Evolutionary conservation across 768 basidiomycete species (phyloP).

Genomic region (Trametes gibbosa): DNA sequence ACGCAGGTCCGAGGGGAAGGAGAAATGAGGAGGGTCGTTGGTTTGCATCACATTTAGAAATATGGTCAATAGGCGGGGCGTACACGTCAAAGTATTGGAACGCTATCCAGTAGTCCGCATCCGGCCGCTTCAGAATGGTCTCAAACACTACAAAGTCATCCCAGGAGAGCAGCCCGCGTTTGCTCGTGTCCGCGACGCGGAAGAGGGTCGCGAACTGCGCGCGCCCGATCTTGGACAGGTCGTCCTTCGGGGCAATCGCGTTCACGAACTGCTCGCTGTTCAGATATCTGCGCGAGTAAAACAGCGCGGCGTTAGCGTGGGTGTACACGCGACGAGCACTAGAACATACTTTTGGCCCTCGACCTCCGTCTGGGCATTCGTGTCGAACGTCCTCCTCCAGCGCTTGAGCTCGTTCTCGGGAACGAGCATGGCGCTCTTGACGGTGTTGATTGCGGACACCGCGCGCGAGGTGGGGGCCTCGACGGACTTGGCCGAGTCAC

Average conservation of each 20-base stretch:
- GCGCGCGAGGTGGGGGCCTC: constrained; percentile 47
- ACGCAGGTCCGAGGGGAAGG: not conserved
- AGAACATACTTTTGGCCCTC: constrained; percentile 78
- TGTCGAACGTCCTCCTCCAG: constrained; percentile 87
- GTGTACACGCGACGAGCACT: not conserved
- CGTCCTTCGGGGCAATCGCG: constrained; percentile 87
- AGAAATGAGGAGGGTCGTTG: not conserved
- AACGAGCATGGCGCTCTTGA: constrained; percentile 64
- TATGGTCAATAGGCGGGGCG: constrained; percentile 31
- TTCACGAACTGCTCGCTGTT: constrained; percentile 89
- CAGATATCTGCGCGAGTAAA: constrained; percentile 59
- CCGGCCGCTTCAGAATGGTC: constrained; percentile 87
- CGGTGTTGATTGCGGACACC: constrained; percentile 49
- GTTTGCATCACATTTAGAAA: constrained; percentile 2
- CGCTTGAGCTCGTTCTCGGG: constrained; percentile 84
- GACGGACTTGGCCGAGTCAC: constrained; percentile 43
- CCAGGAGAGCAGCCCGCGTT: constrained; percentile 81
- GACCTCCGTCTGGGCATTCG: constrained; percentile 67
- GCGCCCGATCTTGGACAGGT: constrained; percentile 82
- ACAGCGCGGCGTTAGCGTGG: not conserved
- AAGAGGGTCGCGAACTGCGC: constrained; percentile 90
- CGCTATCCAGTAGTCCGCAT: constrained; percentile 96
- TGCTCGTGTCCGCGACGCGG: constrained; percentile 78
- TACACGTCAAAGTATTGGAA: constrained; percentile 96
- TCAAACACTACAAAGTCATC: constrained; percentile 97